Percentiles rank a stretch among this genome's conserved stretches.
These are phyloP conservation scores for Flaveria bidentis DNA, from an alignment of 129 eudicot genomes.

Conservation along the genomic window DNA sequence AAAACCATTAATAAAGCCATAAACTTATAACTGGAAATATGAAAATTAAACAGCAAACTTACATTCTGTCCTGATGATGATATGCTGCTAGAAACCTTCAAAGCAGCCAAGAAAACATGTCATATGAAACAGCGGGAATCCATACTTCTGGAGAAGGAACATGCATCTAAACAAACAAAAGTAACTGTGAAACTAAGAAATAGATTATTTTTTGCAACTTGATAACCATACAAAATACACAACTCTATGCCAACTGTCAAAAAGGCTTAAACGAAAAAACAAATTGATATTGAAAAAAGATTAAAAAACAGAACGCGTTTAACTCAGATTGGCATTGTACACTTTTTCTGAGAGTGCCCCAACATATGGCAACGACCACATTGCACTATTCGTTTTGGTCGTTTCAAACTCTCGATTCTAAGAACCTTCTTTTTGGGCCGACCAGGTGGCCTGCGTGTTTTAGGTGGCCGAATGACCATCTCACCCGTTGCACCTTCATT, in stretches of 20 bases:
- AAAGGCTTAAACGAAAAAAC: constrained; percentile 7
- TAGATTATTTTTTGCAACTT: constrained; percentile 28
- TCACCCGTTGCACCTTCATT: constrained; percentile 58
- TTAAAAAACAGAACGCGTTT: constrained; percentile 4
- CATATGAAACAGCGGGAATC: constrained; percentile 5
- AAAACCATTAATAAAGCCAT: not conserved
- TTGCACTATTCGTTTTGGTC: constrained; percentile 93
- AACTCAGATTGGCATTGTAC: constrained; percentile 72
- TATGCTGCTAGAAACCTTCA: constrained; percentile 3
- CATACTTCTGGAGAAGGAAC: constrained; percentile 5
- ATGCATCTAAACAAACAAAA: constrained; percentile 9
- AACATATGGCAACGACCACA: constrained; percentile 99
- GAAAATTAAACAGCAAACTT: constrained; percentile 9
- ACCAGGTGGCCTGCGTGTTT: constrained; percentile 95
- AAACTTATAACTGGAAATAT: not conserved
- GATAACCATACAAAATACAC: constrained; percentile 37
- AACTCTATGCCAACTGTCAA: constrained; percentile 43
- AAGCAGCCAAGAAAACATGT: constrained; percentile 24
- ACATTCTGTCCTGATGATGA: not conserved
- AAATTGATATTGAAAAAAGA: constrained; percentile 21
- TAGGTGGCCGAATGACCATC: constrained; percentile 69
- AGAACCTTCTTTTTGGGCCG: constrained; percentile 97
- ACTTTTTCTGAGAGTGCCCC: constrained; percentile 96
- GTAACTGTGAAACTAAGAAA: constrained; percentile 20
- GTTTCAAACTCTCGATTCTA: constrained; percentile 84